Base-by-base conservation (phyloP, 1,284 basidiomycete genomes). In the Anthracocystis setariae region DNA sequence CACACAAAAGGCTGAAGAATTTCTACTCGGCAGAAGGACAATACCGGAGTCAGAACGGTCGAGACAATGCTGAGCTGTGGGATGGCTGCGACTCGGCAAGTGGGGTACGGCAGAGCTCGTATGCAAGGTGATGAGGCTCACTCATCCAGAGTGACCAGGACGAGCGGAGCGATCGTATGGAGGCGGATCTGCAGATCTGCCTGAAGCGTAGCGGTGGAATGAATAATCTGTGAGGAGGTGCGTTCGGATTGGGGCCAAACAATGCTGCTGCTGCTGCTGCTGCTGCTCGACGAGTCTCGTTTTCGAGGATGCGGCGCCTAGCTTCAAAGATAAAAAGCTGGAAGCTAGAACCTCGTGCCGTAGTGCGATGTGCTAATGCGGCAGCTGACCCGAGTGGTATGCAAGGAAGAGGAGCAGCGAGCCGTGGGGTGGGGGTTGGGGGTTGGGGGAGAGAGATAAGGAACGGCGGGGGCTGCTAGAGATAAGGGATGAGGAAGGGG, bases 371-470 rank as follows among this genome's bases (percentile, higher is more conserved):
- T 46, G 27, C 12, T 24, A 35, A 12, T 35, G 40, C 32, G 37
- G n/a, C n/a, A 42, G 39, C 39, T n/a, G 13, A 42, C n/a, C 29
- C 23, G 50, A 42, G 25, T 32, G 25, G n/a, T 43, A 20, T 29
- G 33, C 24, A 58, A 54, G 17, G 46, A 45, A 64, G 54, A 55
- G 56, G 55, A 51, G 54, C 33, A 50, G 21, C 20, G n/a, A 43
- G 46, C 42, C 55, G 55, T 54, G 62, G 54, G n/a, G n/a, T n/a
- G n/a, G n/a, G n/a, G n/a, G n/a, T n/a, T n/a, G n/a, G n/a, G n/a
- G n/a, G n/a, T n/a, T n/a, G n/a, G n/a, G 55, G 55, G 48, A 21
- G n/a, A 40, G 50, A 54, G 53, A 64, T 64, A 64, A 64, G 61
- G 45, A 45, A n/a, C n/a, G n/a, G n/a, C 21, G 43, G 42, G 43